phyloP scores from a whole-genome alignment of 2,329 filamentous ascomycete genomes.

The Cladophialophora immunda region DNA sequence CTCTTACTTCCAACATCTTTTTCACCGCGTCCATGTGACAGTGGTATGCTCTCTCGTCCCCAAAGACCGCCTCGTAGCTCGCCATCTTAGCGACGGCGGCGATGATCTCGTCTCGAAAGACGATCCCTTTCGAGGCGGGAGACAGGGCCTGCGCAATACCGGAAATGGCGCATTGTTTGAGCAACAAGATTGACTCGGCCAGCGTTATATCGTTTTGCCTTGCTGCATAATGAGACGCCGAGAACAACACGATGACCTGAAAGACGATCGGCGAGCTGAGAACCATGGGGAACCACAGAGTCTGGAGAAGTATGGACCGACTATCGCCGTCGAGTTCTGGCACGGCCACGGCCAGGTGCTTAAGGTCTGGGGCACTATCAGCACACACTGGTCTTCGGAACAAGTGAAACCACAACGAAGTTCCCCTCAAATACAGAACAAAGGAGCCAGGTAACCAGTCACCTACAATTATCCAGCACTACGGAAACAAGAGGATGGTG shows the following conservation, averaged over 20 bases:
- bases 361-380: conserved; percentile 42
- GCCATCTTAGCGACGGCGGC: conserved; percentile 62
- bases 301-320: conserved; percentile 48
- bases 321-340: conserved; percentile 51
- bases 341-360: conserved; percentile 52
- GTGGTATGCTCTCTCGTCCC: conserved; percentile 52
- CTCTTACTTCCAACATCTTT: conserved; percentile 55
- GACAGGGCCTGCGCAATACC: conserved; percentile 17
- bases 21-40: conserved; percentile 59
- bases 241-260: conserved; percentile 53
- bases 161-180: conserved; percentile 55
- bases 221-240: conserved; percentile 53
- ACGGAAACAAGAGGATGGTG: conserved; percentile 26
- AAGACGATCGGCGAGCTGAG: conserved; percentile 52
- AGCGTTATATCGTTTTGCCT: conserved; percentile 37
- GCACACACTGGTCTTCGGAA: background rate
- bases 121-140: background rate
- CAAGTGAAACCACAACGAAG: background rate
- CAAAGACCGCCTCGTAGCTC: conserved; percentile 62
- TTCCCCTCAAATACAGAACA: no score
- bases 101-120: conserved; percentile 50
- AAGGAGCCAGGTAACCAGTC: background rate
- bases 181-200: conserved; percentile 48
- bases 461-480: conserved; percentile 25
- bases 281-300: conserved; percentile 53